Base-by-base conservation (phyloP, 2,329 filamentous ascomycete species). In the Uncinocarpus reesii region DNA sequence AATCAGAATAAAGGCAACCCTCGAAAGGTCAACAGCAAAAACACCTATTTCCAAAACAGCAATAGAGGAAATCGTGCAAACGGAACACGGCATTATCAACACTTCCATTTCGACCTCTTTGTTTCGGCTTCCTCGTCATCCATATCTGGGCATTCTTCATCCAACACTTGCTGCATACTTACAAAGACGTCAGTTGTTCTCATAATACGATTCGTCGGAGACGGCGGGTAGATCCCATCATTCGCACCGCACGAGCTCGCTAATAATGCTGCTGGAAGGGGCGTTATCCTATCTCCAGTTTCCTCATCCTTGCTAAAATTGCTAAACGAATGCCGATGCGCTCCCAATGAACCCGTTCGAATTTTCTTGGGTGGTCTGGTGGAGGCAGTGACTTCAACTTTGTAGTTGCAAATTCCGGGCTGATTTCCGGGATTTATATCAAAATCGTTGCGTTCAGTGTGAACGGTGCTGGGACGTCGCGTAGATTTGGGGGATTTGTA, bases 181-280 rank as follows among this genome's bases (percentile, higher is more conserved):
- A 55, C 49, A 48, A 52, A 56, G 7, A 56, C 49, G 26, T 56
- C 54, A n/a, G 53, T 56, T 20, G 42, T 55, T 37, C 52, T 50
- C 40, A 54, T 49, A n/a, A 55, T 55, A 23, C 37, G 29, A 20
- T 15, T 42, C 10, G 15, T 32, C 13, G 32, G 31, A 29, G 38
- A 28, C 8, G n/a, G 13, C 4, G 18, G 28, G 7, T 6, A 20
- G 10, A 8, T 32, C 31, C 29, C 23, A 18, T n/a, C 13, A 13
- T 37, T 4, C 11, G 21, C 31, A 23, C 29, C 6, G 24, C 11
- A 20, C 6, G 35, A 38, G 11, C 8, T 20, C 13, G 36, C 29
- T 26, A 21, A 10, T 4, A 21, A 18, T 10, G 15, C 38, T 2
- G 41, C 16, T 2, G 34, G 34, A n/a, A 10, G 23, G 23, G 18